Evolutionary conservation across 495 filamentous ascomycete species (phyloP), one percentile per base, ranked within the genome.

Genomic region (Daldinia childiae): DNA sequence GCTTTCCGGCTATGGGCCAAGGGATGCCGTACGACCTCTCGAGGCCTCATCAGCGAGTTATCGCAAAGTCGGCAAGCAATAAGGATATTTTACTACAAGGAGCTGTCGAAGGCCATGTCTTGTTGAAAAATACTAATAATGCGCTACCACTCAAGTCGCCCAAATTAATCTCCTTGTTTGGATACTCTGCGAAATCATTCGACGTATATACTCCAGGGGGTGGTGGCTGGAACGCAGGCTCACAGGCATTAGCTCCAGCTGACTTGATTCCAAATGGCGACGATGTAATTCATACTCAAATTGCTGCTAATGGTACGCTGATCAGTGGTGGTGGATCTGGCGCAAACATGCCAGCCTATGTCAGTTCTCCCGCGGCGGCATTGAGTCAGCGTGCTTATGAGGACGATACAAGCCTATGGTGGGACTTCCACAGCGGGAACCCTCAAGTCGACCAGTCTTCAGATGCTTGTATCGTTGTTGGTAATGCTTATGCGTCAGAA

Each of bases 401-500:
- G 1, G 90, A 92, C 60, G 85, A 82, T 60, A 89, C 82, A 56
- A 84, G 70, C 58, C 75, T 82, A 39, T 82, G 77, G 79, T 90
- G 77, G 84, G 85, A 82, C 69, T 83, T 77, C 73, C 76, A 77
- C 65, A 81, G 69, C 64, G 68, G 72, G 19, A 73, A 76, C 24
- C 81, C 83, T 0, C 9, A 67, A 15, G 82, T 86, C 27, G 76
- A 84, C 59, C 77, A 79, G 19, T 78, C 80, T 15, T 86, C 90
- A 19, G 90, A 93, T 69, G 85, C 92, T 7, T 91, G 89, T 74
- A 76, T 90, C 4, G 86, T 92, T 0, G 87, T 92, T 51, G 84
- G 87, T 62, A 92, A 90, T 67, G 82, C 82, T 2, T 88, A 82
- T 58, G 85, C 88, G 0, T 81, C 85, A 0, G 90, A 93, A 70